Base-by-base conservation (phyloP, 2,329 filamentous ascomycete genomes). In the Exophiala sideris region DNA sequence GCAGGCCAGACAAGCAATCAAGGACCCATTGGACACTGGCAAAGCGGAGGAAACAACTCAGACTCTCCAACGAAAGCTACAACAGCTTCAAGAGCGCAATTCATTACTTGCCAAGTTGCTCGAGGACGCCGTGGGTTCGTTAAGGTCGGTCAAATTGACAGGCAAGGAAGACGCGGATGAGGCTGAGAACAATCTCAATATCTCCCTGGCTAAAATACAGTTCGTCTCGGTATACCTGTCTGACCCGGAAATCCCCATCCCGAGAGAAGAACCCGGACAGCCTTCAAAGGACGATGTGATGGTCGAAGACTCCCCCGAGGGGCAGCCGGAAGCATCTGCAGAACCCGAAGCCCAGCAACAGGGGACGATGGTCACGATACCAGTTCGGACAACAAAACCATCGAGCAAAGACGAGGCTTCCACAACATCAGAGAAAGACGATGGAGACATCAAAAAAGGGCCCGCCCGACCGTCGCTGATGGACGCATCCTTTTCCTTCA, bases 401-500 rank as follows among this genome's bases (percentile, higher is more conserved):
- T 24, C 21, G 41, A 29, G 29, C 5, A 14, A 44, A 18, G 39
- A 16, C 3, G 35, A 12, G 11, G 10, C 14, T 4, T 5, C 35
- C 12, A 4, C 24, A 33, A 20, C 16, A 7, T 16, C 6, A 34
- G 38, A 33, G 18, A 48, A 45, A n/a, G 49, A 42, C 38, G 38
- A 33, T 14, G 35, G 24, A 16, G 35, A 35, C 16, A 46, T 18
- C 16, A 45, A 38, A 35, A 45, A 56, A 46, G 29, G 48, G 18
- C 34, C 53, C 18, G 16, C 65, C 8, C 72, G 75, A 38, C 70
- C 73, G 45, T 72, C 74, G 35, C 60, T 78, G 45, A 69, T 71
- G 34, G 69, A 77, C 46, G 72, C 76, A 14, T 73, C 73, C 20
- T 78, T 77, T 52, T 76, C 76, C 10, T 78, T 76, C 72, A 78